Evolutionary conservation across 331 rosid genomes (phyloP).

Genomic region (Malus hybrid): DNA sequence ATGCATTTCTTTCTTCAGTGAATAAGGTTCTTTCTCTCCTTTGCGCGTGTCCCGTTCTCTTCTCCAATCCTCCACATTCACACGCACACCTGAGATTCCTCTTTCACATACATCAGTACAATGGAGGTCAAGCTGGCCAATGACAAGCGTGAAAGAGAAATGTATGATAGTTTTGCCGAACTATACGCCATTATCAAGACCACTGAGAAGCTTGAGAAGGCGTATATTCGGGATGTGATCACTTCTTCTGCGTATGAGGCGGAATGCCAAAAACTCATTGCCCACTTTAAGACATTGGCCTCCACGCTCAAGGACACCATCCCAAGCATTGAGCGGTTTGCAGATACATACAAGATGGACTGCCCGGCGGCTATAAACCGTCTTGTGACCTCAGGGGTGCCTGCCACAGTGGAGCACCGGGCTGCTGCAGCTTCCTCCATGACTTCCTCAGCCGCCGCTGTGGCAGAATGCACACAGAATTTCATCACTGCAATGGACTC

Average conservation of each 20-base stretch:
- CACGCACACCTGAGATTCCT: neutral
- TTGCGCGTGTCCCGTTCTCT: conserved; percentile 98
- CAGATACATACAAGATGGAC: conserved; percentile 92
- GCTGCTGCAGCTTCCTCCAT: conserved; percentile 40
- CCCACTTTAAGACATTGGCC: conserved; percentile 86
- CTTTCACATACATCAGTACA: neutral
- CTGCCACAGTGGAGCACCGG: conserved; percentile 95
- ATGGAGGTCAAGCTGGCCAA: conserved; percentile 98
- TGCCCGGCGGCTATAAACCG: conserved; percentile 87
- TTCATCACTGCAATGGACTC: conserved; percentile 90
- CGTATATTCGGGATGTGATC: conserved; percentile 71
- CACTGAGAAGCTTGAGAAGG: conserved; percentile 94
- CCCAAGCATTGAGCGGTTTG: conserved; percentile 83
- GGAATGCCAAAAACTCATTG: conserved; percentile 83
- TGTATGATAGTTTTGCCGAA: conserved; percentile 93
- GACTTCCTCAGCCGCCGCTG: conserved; percentile 72
- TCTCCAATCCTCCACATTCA: conserved; percentile 69
- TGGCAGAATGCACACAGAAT: conserved; percentile 90
- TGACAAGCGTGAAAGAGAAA: conserved; percentile 99
- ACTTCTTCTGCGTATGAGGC: conserved; percentile 71
- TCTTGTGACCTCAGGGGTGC: conserved; percentile 75
- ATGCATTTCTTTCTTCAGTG: conserved; percentile 42
- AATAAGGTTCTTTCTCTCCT: conserved; percentile 51
- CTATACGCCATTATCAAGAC: conserved; percentile 89
- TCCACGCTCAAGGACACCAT: conserved; percentile 81